These are phyloP conservation scores for Pythium brachiatum DNA, from an alignment of 352 stramenopile genomes.

Conservation along the genomic window DNA sequence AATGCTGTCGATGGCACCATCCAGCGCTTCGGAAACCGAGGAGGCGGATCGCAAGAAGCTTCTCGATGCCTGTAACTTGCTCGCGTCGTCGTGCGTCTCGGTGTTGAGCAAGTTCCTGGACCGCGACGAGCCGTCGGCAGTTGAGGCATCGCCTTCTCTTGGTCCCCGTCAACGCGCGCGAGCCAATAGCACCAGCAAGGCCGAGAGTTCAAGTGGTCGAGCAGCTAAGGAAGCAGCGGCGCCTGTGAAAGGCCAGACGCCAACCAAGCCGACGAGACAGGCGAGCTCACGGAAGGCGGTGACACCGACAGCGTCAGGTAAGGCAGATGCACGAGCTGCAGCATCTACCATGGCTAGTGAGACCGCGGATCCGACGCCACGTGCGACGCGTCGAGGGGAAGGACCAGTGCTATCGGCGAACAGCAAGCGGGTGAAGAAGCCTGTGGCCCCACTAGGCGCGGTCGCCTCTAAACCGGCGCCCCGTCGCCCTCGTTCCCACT, in stretches of 20 bases:
- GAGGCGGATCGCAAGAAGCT: slow-evolving; percentile 34
- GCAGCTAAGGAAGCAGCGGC: neutral
- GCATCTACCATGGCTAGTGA: neutral
- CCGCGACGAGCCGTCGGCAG: slow-evolving; percentile 20
- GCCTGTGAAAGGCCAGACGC: slow-evolving; percentile 1
- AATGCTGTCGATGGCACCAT: slow-evolving; percentile 27
- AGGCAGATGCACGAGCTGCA: neutral
- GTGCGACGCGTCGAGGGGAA: neutral
- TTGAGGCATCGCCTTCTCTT: neutral
- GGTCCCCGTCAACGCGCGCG: slow-evolving; percentile 9
- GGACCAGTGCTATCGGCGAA: neutral
- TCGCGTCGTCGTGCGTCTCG: slow-evolving; percentile 57
- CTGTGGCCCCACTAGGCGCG: neutral
- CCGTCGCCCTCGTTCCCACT: slow-evolving; percentile 15
- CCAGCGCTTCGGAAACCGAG: slow-evolving; percentile 18
- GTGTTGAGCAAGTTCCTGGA: slow-evolving; percentile 60
- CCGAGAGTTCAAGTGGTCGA: neutral
- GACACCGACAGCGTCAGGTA: neutral
- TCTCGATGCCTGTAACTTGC: slow-evolving; percentile 58
- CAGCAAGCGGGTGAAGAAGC: slow-evolving; percentile 13
- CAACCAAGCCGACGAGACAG: neutral
- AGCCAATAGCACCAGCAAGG: slow-evolving; percentile 26
- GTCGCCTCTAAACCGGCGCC: neutral
- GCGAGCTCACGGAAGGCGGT: neutral
- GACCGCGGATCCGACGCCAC: neutral